phyloP scores from a whole-genome alignment of 2,329 filamentous ascomycete species.

The Conoideocrella luteorostrata region DNA sequence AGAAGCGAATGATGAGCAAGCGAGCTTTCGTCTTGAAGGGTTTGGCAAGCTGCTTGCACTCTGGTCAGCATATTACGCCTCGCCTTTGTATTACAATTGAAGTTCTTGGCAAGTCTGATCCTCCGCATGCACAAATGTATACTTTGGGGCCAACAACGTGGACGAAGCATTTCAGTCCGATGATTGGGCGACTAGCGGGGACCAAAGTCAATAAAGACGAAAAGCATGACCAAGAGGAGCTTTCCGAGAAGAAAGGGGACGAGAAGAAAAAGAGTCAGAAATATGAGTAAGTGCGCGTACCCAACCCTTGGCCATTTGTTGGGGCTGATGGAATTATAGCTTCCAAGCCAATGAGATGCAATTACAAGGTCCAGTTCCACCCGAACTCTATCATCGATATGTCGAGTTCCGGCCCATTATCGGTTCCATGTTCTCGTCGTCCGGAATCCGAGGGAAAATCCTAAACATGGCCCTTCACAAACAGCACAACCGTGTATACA shows the following conservation, averaged over 20 bases:
- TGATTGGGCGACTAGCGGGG: constrained; percentile 77
- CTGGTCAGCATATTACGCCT: constrained; percentile 61
- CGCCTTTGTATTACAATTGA: constrained; percentile 67
- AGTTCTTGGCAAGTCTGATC: constrained; percentile 69
- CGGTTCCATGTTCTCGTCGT: constrained; percentile 76
- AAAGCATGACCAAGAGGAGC: constrained; percentile 31
- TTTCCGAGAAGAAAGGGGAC: constrained; percentile 14
- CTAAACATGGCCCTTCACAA: constrained; percentile 83
- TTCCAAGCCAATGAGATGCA: constrained; percentile 94
- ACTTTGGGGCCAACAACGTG: constrained; percentile 71
- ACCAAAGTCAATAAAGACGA: constrained; percentile 61
- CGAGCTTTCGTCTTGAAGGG: constrained; percentile 73
- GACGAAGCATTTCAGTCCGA: constrained; percentile 80
- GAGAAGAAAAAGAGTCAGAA: constrained; percentile 54
- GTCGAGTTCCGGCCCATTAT: constrained; percentile 92
- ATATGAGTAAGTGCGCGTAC: constrained; percentile 73
- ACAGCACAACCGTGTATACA: constrained; percentile 84
- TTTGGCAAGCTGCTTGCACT: constrained; percentile 55
- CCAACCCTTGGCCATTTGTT: no score
- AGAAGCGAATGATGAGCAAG: constrained; percentile 82
- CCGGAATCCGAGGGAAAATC: constrained; percentile 70
- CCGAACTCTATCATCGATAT: constrained; percentile 79
- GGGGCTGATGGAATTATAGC: constrained; percentile 36
- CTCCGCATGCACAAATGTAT: constrained; percentile 63
- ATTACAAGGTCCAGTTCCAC: constrained; percentile 73